A percentile compares a stretch with the other conserved stretches of the same genome.
Evolutionary conservation across 1,284 basidiomycete genomes (phyloP).

Genomic region (Puccinia horiana): DNA sequence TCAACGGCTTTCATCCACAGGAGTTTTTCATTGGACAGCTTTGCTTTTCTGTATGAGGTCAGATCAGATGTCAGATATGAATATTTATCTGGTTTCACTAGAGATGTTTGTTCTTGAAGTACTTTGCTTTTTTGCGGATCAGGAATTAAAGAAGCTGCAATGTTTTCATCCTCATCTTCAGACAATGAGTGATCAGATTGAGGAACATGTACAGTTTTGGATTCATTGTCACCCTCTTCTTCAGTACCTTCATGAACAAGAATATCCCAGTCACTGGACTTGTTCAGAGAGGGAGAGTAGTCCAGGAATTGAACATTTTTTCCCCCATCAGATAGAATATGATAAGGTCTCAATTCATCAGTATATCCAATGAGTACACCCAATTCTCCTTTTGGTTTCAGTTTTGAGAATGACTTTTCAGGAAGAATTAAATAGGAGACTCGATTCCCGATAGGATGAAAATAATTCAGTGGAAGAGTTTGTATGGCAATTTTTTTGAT

Average conservation of each 20-base stretch:
- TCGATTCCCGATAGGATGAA: neutral
- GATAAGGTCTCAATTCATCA: neutral
- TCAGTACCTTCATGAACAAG: neutral
- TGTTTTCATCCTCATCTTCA: neutral
- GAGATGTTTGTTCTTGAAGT: neutral
- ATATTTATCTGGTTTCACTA: neutral
- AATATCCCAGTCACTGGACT: neutral
- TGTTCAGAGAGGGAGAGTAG: neutral
- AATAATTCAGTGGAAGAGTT: neutral
- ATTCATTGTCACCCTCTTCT: neutral
- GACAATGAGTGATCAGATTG: neutral
- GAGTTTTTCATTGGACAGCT: neutral
- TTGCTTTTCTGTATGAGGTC: neutral
- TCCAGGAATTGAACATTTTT: neutral
- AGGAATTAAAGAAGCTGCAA: neutral
- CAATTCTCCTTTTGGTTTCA: neutral
- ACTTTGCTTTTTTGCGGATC: neutral
- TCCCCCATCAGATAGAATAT: neutral
- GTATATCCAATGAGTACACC: neutral
- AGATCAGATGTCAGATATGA: neutral
- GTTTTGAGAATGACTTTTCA: neutral
- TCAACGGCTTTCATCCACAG: neutral
- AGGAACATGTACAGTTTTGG: neutral
- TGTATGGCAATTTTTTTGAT: neutral
- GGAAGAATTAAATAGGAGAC: neutral